phyloP scores from a whole-genome alignment of 2,329 filamentous ascomycete species.

The Stagonosporopsis tanaceti region DNA sequence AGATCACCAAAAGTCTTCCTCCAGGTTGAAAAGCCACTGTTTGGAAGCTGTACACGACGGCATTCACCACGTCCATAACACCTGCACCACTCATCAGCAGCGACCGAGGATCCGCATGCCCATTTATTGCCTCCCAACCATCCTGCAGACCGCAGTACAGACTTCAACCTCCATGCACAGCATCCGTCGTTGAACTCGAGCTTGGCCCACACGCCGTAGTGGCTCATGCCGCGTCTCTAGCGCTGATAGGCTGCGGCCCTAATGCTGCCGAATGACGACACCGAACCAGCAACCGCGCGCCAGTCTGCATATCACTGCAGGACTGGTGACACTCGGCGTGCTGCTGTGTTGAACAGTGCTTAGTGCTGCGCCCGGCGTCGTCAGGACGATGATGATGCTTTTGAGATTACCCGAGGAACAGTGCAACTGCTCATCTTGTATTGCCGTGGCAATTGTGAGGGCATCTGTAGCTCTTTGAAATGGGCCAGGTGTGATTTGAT shows the following conservation, averaged over 20 bases:
- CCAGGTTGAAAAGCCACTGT: not conserved
- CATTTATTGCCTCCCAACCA: not conserved
- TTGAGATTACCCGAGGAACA: not conserved
- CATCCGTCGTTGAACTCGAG: not conserved
- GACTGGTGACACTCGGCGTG: not conserved
- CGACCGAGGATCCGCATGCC: not conserved
- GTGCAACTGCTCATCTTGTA: not conserved
- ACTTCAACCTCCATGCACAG: not conserved
- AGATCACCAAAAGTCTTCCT: not conserved
- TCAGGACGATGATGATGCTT: not conserved
- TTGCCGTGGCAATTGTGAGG: too few relatives aligned
- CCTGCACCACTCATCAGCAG: not conserved
- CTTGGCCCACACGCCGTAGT: not conserved
- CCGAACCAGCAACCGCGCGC: conserved; percentile 4
- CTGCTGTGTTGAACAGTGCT: not conserved
- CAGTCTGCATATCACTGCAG: conserved; percentile 3
- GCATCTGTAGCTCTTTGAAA: too few relatives aligned
- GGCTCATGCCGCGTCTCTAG: conserved; percentile 4
- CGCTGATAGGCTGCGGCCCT: conserved; percentile 12
- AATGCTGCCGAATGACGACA: conserved; percentile 18
- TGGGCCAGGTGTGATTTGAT: not conserved
- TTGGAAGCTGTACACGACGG: not conserved
- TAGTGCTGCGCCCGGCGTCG: not conserved
- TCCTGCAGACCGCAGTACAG: not conserved
- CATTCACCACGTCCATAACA: not conserved